Evolutionary conservation across 192 early-diverging fungal genomes (phyloP).

Genomic region (Obelidium mucronatum): DNA sequence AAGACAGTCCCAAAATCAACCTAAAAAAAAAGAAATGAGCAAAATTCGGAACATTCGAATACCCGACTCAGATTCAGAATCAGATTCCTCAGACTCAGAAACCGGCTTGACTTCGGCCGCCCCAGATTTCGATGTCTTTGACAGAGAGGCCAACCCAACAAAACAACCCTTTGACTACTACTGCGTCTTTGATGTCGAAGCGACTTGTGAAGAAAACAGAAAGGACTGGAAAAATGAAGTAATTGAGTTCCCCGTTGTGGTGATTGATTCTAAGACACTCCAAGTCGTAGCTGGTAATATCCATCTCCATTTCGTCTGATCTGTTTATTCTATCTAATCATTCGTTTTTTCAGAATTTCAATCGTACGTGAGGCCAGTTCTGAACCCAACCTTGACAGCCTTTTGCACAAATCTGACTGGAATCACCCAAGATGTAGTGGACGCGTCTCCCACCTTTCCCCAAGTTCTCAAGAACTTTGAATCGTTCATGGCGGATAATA

Average conservation of each 20-base stretch:
- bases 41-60: too few relatives aligned
- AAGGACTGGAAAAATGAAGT: conserved; percentile 59
- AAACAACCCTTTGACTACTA: conserved; percentile 70
- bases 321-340: too few relatives aligned
- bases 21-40: too few relatives aligned
- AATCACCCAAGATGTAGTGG: conserved; percentile 70
- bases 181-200: conserved; percentile 82
- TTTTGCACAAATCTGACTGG: conserved; percentile 85
- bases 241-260: conserved; percentile 84
- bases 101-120: too few relatives aligned
- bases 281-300: conserved; percentile 55
- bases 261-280: conserved; percentile 68
- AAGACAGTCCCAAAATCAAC: too few relatives aligned
- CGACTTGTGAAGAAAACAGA: conserved; percentile 79
- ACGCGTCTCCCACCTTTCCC: conserved; percentile 39
- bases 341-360: conserved; percentile 75
- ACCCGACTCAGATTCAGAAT: too few relatives aligned
- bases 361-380: conserved; percentile 71
- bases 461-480: conserved; percentile 43
- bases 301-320: too few relatives aligned
- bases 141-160: background rate
- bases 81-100: too few relatives aligned
- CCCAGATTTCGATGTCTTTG: too few relatives aligned
- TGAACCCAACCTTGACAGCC: conserved; percentile 69
- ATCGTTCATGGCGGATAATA: conserved; percentile 28